Evolutionary conservation across 257 asterid genomes (phyloP).

Genomic region (Capsicum pubescens): DNA sequence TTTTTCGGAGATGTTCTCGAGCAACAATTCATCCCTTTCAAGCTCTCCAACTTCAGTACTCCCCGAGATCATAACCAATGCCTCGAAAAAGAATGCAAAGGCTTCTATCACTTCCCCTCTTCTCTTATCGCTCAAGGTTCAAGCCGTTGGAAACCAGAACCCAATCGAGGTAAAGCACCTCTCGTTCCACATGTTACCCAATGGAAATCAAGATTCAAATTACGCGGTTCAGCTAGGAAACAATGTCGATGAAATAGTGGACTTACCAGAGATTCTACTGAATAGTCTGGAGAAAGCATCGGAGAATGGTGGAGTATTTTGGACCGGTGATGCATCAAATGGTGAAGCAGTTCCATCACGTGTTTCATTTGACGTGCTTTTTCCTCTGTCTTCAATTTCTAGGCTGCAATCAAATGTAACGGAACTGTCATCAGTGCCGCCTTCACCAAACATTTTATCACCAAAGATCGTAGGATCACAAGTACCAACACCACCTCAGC

Average conservation of each 20-base stretch:
- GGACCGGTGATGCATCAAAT: conserved; percentile 22
- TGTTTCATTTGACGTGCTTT: conserved; percentile 35
- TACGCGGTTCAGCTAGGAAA: conserved; percentile 35
- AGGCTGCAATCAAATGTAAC: conserved; percentile 37
- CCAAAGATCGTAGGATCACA: conserved; percentile 25
- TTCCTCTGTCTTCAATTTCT: conserved; percentile 40
- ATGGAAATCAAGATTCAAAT: conserved; percentile 51
- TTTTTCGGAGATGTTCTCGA: conserved; percentile 48
- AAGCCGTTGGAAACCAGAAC: conserved; percentile 67
- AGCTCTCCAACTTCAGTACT: conserved; percentile 89
- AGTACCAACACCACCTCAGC: conserved; percentile 27
- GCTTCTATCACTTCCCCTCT: conserved; percentile 55
- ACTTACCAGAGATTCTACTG: conserved; percentile 29
- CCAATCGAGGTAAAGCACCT: conserved; percentile 78
- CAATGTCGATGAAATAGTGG: conserved; percentile 34
- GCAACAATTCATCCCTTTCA: conserved; percentile 41
- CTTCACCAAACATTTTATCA: conserved; percentile 11
- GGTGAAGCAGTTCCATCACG: conserved; percentile 35
- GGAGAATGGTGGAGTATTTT: conserved; percentile 31
- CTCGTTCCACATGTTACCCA: conserved; percentile 74
- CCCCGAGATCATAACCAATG: conserved; percentile 42
- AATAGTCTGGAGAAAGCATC: conserved; percentile 31
- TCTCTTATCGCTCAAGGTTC: conserved; percentile 62
- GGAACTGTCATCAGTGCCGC: not conserved
- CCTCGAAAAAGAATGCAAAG: conserved; percentile 40